A percentile compares a stretch with the other conserved stretches of the same genome.
phyloP scores from a whole-genome alignment of 2,329 filamentous ascomycete genomes.

The Penicillium aurantiogriseum region DNA sequence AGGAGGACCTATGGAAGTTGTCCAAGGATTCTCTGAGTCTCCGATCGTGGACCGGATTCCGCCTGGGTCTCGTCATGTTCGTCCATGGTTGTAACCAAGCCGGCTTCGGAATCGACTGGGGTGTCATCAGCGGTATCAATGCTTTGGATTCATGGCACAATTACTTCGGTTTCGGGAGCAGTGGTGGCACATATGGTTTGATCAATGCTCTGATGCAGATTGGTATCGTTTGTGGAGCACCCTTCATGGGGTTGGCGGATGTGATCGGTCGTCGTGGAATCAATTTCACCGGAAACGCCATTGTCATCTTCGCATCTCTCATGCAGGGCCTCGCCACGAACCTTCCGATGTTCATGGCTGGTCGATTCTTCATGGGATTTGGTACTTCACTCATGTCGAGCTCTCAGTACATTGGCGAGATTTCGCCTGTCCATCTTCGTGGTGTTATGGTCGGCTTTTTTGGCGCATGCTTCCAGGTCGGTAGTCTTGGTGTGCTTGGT shows the following conservation, averaged over 20 bases:
- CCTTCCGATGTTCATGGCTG: conserved; percentile 39
- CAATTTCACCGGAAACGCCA: conserved; percentile 48
- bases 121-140: conserved; percentile 51
- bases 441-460: conserved; percentile 50
- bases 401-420: conserved; percentile 43
- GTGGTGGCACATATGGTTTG: conserved; percentile 43
- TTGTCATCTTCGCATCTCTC: conserved; percentile 48
- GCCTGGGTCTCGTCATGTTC: conserved; percentile 46
- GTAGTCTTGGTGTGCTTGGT: conserved; percentile 44
- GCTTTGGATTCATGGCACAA: conserved; percentile 44
- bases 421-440: conserved; percentile 35
- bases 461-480: conserved; percentile 49
- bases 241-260: conserved; percentile 52
- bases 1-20: conserved; percentile 47
- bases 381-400: conserved; percentile 39
- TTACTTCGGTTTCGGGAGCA: conserved; percentile 46
- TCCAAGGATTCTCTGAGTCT: conserved; percentile 44
- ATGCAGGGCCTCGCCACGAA: conserved; percentile 35
- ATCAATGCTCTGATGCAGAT: conserved; percentile 52
- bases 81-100: conserved; percentile 51
- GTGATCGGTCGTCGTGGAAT: conserved; percentile 53
- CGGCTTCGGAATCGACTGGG: conserved; percentile 52
- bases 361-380: conserved; percentile 41
- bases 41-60: conserved; percentile 43
- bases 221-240: conserved; percentile 49